Conservation (phyloP, 805 yeast genomes). For the Yarrowia sp. region DNA sequence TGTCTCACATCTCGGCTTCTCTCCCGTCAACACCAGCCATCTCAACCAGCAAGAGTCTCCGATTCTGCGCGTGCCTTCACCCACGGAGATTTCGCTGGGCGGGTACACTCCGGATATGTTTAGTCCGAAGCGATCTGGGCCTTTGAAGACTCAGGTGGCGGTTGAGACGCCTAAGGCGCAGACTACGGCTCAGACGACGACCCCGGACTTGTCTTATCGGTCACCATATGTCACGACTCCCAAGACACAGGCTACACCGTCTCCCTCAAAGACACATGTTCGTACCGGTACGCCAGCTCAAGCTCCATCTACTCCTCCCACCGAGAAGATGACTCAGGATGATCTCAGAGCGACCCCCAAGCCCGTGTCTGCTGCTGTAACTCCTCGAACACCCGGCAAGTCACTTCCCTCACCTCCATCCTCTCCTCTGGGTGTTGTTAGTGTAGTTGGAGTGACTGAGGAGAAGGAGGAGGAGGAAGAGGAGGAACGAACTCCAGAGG, state of each 20-base stretch:
- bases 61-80: background rate
- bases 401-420: conserved; percentile 16
- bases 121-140: no score
- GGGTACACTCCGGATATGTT: no score
- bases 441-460: background rate
- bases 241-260: no score
- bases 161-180: no score
- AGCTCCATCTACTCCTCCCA: background rate
- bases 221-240: no score
- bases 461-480: background rate
- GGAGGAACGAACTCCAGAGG: background rate
- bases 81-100: background rate
- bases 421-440: background rate
- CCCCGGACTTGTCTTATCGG: no score
- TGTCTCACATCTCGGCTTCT: background rate
- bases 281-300: no score
- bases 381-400: background rate
- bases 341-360: background rate
- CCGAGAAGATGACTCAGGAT: background rate
- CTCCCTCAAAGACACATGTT: no score
- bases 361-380: background rate
- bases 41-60: background rate
- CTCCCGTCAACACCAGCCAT: background rate
- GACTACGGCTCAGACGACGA: no score
- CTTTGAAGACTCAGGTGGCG: no score